These are phyloP conservation scores for Solanum gandarillasii DNA, from an alignment of 257 asterid genomes.

Conservation along the genomic window DNA sequence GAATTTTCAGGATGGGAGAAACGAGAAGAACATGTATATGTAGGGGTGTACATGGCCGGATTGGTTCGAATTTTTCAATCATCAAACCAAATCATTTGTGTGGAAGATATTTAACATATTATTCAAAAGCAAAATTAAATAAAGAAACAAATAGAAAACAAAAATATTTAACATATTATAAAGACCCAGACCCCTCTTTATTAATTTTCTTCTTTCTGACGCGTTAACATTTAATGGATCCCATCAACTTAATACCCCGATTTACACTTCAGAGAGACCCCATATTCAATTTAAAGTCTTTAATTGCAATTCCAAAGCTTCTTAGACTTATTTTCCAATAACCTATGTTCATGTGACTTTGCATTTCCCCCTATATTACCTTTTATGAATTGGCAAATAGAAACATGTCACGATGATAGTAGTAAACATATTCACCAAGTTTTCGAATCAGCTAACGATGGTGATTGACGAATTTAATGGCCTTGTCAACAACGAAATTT, in stretches of 20 bases:
- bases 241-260: background rate
- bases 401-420: background rate
- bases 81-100: too few relatives aligned
- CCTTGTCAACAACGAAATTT: background rate
- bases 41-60: too few relatives aligned
- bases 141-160: too few relatives aligned
- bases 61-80: too few relatives aligned
- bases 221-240: background rate
- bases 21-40: too few relatives aligned
- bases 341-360: background rate
- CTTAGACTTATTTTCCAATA: background rate
- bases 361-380: background rate
- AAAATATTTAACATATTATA: too few relatives aligned
- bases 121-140: too few relatives aligned
- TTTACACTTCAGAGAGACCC: background rate
- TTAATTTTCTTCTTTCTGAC: background rate
- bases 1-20: too few relatives aligned
- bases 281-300: too few relatives aligned
- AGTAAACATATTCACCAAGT: background rate
- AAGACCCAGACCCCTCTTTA: too few relatives aligned
- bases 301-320: background rate
- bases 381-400: background rate
- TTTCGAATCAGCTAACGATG: background rate
- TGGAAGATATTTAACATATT: too few relatives aligned
- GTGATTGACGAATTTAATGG: constrained; percentile 10